Conservation (phyloP, 176 grass and related monocot species). For the Musa beccarii region DNA sequence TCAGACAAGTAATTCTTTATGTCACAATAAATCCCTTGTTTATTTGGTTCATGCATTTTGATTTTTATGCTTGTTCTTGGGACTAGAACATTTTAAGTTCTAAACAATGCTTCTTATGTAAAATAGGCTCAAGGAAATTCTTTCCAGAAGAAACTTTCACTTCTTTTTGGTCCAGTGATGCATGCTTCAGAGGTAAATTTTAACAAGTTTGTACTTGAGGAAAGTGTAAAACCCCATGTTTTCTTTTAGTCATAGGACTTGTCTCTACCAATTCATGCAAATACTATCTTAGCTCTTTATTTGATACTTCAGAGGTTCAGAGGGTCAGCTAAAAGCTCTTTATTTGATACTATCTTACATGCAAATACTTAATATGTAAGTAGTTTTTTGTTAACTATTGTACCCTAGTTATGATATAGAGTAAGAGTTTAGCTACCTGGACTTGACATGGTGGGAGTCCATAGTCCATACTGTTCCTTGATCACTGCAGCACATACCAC, state of each 20-base stretch:
- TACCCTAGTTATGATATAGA: too few relatives aligned
- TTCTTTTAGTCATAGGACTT: not conserved
- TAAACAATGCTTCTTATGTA: constrained; percentile 4
- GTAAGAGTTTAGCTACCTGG: too few relatives aligned
- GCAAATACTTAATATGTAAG: too few relatives aligned
- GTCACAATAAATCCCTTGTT: not conserved
- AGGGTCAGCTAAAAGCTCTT: too few relatives aligned
- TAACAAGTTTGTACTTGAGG: not conserved
- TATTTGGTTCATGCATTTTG: not conserved
- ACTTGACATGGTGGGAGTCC: too few relatives aligned
- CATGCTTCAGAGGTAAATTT: constrained; percentile 57
- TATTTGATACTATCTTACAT: too few relatives aligned
- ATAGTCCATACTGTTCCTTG: too few relatives aligned
- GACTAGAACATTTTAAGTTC: not conserved
- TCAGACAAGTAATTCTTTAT: not conserved
- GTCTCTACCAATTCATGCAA: too few relatives aligned
- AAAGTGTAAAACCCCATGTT: not conserved
- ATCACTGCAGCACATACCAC: too few relatives aligned
- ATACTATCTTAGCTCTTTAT: too few relatives aligned
- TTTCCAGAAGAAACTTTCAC: constrained; percentile 82
- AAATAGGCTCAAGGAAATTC: constrained; percentile 94
- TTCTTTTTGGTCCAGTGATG: constrained; percentile 58
- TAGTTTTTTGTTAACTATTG: too few relatives aligned
- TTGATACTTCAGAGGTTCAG: too few relatives aligned
- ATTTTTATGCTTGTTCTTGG: constrained; percentile 6